Percentiles rank a stretch among this genome's conserved stretches.
These are phyloP conservation scores for Aspergillus felis DNA, from an alignment of 2,329 filamentous ascomycete genomes.

Conservation along the genomic window DNA sequence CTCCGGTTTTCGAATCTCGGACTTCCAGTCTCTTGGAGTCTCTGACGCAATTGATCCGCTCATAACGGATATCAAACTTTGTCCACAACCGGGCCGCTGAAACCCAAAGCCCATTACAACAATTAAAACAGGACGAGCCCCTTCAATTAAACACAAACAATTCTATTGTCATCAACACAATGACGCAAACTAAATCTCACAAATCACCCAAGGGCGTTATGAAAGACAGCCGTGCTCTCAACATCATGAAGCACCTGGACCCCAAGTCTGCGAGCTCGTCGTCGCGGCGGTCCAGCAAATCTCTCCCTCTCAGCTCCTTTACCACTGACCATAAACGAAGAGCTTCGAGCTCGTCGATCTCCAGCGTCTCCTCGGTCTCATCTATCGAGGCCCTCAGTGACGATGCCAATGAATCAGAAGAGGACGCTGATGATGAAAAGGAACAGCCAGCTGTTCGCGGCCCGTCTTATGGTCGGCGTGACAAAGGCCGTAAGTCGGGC, in stretches of 20 bases:
- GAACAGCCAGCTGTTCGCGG: constrained; percentile 38
- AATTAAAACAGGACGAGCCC: constrained; percentile 1
- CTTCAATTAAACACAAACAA: constrained; percentile 13
- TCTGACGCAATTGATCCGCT: constrained; percentile 19
- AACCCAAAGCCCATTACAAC: constrained; percentile 5
- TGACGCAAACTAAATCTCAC: constrained; percentile 26
- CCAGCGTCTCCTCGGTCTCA: constrained; percentile 36
- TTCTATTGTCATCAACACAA: constrained; percentile 12
- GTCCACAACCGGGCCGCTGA: background rate
- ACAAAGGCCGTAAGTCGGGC: constrained; percentile 39
- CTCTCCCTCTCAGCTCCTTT: constrained; percentile 17
- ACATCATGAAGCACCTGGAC: constrained; percentile 19
- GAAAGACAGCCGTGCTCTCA: constrained; percentile 21
- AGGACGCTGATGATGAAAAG: constrained; percentile 42
- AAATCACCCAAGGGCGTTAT: constrained; percentile 22
- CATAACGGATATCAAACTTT: constrained; percentile 20
- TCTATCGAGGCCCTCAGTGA: constrained; percentile 34
- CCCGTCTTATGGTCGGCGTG: constrained; percentile 40
- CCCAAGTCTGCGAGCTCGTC: constrained; percentile 19
- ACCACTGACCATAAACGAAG: constrained; percentile 31
- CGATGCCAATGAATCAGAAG: constrained; percentile 36
- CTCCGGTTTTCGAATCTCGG: background rate
- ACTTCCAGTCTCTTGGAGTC: constrained; percentile 1
- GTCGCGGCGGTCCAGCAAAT: constrained; percentile 23
- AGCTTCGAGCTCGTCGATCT: constrained; percentile 33